Base-by-base conservation (phyloP, 306 rosid species). In the Ziziphus jujuba region DNA sequence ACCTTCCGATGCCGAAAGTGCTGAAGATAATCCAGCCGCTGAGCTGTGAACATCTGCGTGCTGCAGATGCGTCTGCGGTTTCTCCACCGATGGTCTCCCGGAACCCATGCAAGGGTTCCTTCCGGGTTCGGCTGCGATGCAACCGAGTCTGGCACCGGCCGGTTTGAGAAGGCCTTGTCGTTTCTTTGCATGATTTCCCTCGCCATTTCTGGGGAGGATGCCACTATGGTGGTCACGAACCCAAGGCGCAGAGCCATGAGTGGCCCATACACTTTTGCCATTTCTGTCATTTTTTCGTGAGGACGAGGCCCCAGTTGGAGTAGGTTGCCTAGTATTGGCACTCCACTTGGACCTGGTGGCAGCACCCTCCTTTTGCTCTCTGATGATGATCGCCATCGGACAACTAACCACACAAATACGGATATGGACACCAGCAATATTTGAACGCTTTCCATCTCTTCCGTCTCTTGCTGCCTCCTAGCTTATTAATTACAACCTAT, bases 41-140 rank as follows among this genome's bases (percentile, higher is more conserved):
- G 84, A 15, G 55, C 0, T 9, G 73, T 76, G 77, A 86, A 86
- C 21, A 83, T 72, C 54, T 80, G 76, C 0, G 86, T 83, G 47
- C 48, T 78, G 71, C 91, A 86, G 25, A 86, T 23, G 2, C 91
- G 88, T 7, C 84, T 66, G 44, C 91, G 86, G 79, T 61, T 75
- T 43, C 85, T 82, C 88, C 88, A 83, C 24, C 71, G 68, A 33
- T 33, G 19, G 69, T 81, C 75, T 1, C 51, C 88, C 2, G 85
- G 81, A 28, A 83, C 81, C 91, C 87, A 86, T 0, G 87, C 83
- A 1, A 86, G 80, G 19, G 91, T 86, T 71, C 79, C 86, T 5
- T 31, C 48, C n/a, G 73, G 71, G 78, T 86, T 73, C 12, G 91
- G 91, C 65, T 86, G 91, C 1, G 87, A 61, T 1, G 81, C 60